These are phyloP conservation scores for Podospora conica DNA, from an alignment of 495 filamentous ascomycete species.

Conservation along the genomic window DNA sequence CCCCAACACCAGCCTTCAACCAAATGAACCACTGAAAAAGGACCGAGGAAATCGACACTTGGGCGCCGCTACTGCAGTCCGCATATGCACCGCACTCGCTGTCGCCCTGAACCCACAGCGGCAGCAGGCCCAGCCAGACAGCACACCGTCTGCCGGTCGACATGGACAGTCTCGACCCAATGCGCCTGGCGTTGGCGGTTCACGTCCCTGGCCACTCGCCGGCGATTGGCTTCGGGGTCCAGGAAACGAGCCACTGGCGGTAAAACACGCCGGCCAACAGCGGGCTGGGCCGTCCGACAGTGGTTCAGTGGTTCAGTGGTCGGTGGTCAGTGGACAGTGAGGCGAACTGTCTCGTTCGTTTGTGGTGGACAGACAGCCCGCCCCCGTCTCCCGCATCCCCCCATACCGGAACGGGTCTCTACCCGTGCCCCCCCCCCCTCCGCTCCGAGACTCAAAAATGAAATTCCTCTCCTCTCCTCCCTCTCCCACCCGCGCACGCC, in stretches of 20 bases:
- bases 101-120: background rate
- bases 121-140: background rate
- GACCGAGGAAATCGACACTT: background rate
- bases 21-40: background rate
- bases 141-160: background rate
- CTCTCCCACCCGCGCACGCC: background rate
- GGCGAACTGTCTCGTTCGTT: background rate
- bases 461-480: background rate
- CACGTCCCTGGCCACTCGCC: slow-evolving; percentile 1
- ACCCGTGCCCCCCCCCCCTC: background rate
- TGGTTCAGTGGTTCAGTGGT: too few species aligned
- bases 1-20: background rate
- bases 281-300: background rate
- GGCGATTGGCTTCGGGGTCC: background rate
- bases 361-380: background rate
- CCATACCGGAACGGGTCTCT: slow-evolving; percentile 1
- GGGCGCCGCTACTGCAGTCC: background rate
- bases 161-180: background rate
- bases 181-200: background rate
- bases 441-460: background rate
- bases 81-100: background rate
- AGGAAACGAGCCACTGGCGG: slow-evolving; percentile 5
- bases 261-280: slow-evolving; percentile 12
- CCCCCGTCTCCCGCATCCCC: background rate
- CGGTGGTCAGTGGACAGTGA: background rate